Evolutionary conservation across 768 basidiomycete species (phyloP).

Genomic region (Termitomyces sp.): DNA sequence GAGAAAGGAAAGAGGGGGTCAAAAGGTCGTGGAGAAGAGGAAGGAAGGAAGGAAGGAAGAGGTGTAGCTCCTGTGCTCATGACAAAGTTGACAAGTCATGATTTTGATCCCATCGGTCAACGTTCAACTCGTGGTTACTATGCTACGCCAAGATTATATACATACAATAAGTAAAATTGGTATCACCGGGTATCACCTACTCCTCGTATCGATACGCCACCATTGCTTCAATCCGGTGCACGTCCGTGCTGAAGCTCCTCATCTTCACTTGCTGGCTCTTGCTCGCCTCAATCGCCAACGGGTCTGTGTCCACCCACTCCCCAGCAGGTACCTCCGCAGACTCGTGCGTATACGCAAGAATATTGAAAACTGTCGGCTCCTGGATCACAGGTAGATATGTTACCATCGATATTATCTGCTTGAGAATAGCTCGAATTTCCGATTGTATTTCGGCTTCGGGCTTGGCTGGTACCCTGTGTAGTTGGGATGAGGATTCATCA

Average conservation of each 20-base stretch:
- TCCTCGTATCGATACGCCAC: slow-evolving; percentile 95
- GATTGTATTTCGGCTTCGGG: slow-evolving; percentile 90
- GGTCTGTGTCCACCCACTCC: slow-evolving; percentile 96
- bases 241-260: slow-evolving; percentile 94
- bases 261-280: slow-evolving; percentile 94
- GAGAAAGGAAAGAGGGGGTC: slow-evolving; percentile 20
- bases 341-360: slow-evolving; percentile 91
- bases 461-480: slow-evolving; percentile 51
- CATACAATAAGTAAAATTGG: background rate
- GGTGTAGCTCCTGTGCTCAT: slow-evolving; percentile 24
- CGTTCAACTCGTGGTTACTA: slow-evolving; percentile 15
- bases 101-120: slow-evolving; percentile 28
- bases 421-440: slow-evolving; percentile 96
- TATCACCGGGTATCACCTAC: slow-evolving; percentile 24
- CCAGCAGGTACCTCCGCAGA: slow-evolving; percentile 89
- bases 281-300: slow-evolving; percentile 86
- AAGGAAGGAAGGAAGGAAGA: slow-evolving; percentile 12
- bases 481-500: slow-evolving; percentile 1
- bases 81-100: slow-evolving; percentile 17
- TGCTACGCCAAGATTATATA: too few species aligned
- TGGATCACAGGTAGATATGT: slow-evolving; percentile 96
- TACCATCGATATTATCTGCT: slow-evolving; percentile 96
- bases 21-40: slow-evolving; percentile 12
- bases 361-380: slow-evolving; percentile 95
- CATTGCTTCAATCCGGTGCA: slow-evolving; percentile 97